Percentiles rank a stretch among this genome's conserved stretches.
These are phyloP conservation scores for Mycosarcoma mackinlayi DNA, from an alignment of 1,284 basidiomycete species.

Conservation along the genomic window DNA sequence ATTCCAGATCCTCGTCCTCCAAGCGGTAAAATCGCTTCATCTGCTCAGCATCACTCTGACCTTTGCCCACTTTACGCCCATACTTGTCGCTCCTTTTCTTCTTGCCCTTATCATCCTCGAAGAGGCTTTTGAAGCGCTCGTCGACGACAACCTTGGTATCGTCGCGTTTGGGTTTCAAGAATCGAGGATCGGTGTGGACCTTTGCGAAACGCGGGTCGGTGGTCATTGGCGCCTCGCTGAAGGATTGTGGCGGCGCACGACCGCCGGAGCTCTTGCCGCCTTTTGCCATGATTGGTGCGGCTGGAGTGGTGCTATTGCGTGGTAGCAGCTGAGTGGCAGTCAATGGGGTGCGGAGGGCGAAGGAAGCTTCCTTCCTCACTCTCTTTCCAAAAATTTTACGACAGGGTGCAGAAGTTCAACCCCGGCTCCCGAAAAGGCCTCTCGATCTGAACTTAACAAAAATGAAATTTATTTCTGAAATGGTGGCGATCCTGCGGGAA, in stretches of 20 bases:
- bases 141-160: constrained; percentile 87
- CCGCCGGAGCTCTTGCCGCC: constrained; percentile 14
- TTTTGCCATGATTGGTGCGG: constrained; percentile 26
- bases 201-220: constrained; percentile 77
- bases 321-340: too few species aligned
- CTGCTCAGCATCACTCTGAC: constrained; percentile 48
- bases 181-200: constrained; percentile 90
- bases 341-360: too few species aligned
- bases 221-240: constrained; percentile 36
- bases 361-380: too few species aligned
- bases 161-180: constrained; percentile 83
- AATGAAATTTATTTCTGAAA: background rate
- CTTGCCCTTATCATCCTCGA: constrained; percentile 43
- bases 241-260: constrained; percentile 1
- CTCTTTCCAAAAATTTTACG: constrained; percentile 8
- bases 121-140: constrained; percentile 82
- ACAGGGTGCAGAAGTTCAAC: constrained; percentile 5
- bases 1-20: constrained; percentile 69
- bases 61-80: constrained; percentile 76
- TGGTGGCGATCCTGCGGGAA: too few species aligned
- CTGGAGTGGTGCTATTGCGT: too few species aligned
- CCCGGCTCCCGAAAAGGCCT: constrained; percentile 11
- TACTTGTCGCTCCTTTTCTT: constrained; percentile 84
- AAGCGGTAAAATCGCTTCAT: constrained; percentile 61
- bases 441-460: background rate